These are phyloP conservation scores for Aspergillus novoparasiticus DNA, from an alignment of 2,329 filamentous ascomycete species.

Conservation along the genomic window DNA sequence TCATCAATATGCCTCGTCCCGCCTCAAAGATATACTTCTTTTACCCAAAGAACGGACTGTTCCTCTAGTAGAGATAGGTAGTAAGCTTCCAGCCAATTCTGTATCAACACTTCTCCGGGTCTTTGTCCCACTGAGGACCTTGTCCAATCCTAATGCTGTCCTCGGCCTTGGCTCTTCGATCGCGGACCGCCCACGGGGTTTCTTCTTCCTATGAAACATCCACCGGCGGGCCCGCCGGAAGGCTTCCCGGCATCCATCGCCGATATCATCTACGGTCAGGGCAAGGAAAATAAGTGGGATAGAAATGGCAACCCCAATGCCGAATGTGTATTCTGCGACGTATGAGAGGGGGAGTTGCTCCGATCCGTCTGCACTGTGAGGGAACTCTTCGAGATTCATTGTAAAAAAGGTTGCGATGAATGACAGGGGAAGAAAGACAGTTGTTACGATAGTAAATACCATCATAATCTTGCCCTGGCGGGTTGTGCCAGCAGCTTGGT, in stretches of 20 bases:
- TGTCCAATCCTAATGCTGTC: slow-evolving; percentile 28
- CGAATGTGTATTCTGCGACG: slow-evolving; percentile 59
- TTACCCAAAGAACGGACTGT: slow-evolving; percentile 15
- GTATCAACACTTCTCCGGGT: slow-evolving; percentile 28
- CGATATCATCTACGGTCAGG: slow-evolving; percentile 48
- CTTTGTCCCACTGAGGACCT: slow-evolving; percentile 27
- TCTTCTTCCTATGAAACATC: slow-evolving; percentile 20
- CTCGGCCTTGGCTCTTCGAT: slow-evolving; percentile 9
- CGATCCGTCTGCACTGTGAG: slow-evolving; percentile 32
- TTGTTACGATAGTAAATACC: slow-evolving; percentile 63
- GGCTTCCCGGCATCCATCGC: slow-evolving; percentile 31
- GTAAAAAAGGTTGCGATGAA: slow-evolving; percentile 61
- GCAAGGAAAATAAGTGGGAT: slow-evolving; percentile 54
- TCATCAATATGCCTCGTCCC: slow-evolving; percentile 4
- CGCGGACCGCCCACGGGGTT: background rate
- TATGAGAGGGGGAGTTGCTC: slow-evolving; percentile 50
- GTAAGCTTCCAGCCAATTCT: slow-evolving; percentile 27
- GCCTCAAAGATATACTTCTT: slow-evolving; percentile 1
- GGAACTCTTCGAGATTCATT: slow-evolving; percentile 56
- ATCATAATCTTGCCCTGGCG: slow-evolving; percentile 60
- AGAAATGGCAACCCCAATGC: slow-evolving; percentile 57
- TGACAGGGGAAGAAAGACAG: slow-evolving; percentile 58
- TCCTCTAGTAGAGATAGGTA: slow-evolving; percentile 30
- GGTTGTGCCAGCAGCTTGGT: slow-evolving; percentile 64
- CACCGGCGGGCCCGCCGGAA: slow-evolving; percentile 27